Percentiles rank a stretch among this genome's conserved stretches.
Conservation (phyloP, 1,284 basidiomycete species). For the Leccinum pachyderme region DNA sequence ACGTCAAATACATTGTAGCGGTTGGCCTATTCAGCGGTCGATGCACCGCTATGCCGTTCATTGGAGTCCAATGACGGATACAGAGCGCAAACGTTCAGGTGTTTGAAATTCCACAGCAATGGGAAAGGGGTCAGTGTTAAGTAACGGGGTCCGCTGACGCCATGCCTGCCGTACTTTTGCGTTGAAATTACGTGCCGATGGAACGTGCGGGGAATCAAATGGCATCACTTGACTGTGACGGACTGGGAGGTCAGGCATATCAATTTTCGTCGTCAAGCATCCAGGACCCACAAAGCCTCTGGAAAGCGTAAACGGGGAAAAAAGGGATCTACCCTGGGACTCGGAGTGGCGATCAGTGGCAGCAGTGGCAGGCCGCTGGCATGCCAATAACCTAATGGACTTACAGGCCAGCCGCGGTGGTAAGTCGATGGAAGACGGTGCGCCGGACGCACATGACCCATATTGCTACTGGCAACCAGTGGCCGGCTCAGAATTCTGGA, state of each 20-base stretch:
- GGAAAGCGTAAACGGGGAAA: not conserved
- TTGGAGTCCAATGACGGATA: not conserved
- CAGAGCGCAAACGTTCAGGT: not conserved
- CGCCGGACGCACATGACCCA: not conserved
- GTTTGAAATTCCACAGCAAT: not conserved
- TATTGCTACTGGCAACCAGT: not conserved
- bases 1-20: not conserved
- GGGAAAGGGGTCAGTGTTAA: not conserved
- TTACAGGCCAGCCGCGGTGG: not conserved
- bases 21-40: not conserved
- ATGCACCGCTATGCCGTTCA: not conserved
- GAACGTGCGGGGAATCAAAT: not conserved
- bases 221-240: not conserved
- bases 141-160: not conserved
- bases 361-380: not conserved
- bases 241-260: not conserved
- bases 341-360: not conserved
- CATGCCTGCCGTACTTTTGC: not conserved
- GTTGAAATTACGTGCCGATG: not conserved
- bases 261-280: not conserved
- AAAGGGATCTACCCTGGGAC: not conserved
- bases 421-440: not conserved
- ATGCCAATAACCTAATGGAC: not conserved
- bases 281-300: not conserved
- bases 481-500: not conserved